phyloP scores from a whole-genome alignment of 176 grass and related monocot genomes.

The Zoysia japonica region DNA sequence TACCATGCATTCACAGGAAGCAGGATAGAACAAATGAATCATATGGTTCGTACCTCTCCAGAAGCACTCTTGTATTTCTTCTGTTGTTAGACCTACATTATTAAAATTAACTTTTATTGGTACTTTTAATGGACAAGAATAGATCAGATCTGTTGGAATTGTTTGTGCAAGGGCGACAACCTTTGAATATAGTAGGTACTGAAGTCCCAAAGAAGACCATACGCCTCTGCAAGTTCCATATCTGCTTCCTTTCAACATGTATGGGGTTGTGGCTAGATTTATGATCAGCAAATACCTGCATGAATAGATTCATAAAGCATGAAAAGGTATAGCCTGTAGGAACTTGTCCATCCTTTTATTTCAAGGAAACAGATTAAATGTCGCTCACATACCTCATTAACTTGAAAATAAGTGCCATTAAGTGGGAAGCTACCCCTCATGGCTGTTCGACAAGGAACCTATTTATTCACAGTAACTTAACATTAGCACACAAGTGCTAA shows the following conservation, averaged over 20 bases:
- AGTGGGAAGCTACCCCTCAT: slow-evolving; percentile 96
- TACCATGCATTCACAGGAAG: not conserved
- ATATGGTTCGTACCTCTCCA: slow-evolving; percentile 80
- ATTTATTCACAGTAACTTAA: slow-evolving; percentile 35
- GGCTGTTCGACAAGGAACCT: slow-evolving; percentile 98
- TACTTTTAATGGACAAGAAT: not conserved
- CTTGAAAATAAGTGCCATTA: slow-evolving; percentile 98
- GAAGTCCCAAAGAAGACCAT: slow-evolving; percentile 88
- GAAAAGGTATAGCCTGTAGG: slow-evolving; percentile 35
- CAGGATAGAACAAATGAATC: not conserved
- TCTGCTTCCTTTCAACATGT: slow-evolving; percentile 55
- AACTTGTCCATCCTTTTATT: slow-evolving; percentile 32
- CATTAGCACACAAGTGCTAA: slow-evolving; percentile 14
- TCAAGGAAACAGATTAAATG: slow-evolving; percentile 2
- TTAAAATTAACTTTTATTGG: slow-evolving; percentile 41
- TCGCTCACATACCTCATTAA: slow-evolving; percentile 73
- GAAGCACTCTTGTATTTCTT: slow-evolving; percentile 90
- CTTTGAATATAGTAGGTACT: slow-evolving; percentile 87
- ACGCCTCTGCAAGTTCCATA: slow-evolving; percentile 80
- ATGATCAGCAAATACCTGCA: slow-evolving; percentile 97
- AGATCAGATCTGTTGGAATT: slow-evolving; percentile 31
- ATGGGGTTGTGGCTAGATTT: slow-evolving; percentile 69
- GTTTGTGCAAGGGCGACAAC: slow-evolving; percentile 34
- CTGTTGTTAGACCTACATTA: slow-evolving; percentile 78
- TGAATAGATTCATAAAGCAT: slow-evolving; percentile 24